These are phyloP conservation scores for Globisporangium nodosum DNA, from an alignment of 352 stramenopile species.

Conservation along the genomic window DNA sequence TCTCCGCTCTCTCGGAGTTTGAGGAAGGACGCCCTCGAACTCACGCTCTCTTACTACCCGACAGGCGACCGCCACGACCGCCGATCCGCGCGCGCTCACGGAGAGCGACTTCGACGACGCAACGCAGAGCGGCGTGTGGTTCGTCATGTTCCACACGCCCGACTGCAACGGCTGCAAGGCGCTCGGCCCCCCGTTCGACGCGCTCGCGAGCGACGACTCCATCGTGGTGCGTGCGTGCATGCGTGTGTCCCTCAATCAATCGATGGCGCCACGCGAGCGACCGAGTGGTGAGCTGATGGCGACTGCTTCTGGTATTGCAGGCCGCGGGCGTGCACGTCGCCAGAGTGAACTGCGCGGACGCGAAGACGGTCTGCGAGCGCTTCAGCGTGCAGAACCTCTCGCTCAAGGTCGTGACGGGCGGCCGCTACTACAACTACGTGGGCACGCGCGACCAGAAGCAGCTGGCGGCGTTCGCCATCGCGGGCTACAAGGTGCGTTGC, in stretches of 20 bases:
- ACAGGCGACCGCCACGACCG: slow-evolving; percentile 13
- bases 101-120: slow-evolving; percentile 52
- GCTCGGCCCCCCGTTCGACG: slow-evolving; percentile 54
- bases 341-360: slow-evolving; percentile 72
- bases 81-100: slow-evolving; percentile 24
- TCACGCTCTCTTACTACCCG: not conserved
- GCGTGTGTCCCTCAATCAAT: not conserved
- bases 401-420: slow-evolving; percentile 59
- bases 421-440: slow-evolving; percentile 67
- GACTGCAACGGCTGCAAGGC: slow-evolving; percentile 85
- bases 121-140: slow-evolving; percentile 50
- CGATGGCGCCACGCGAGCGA: too few relatives aligned
- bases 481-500: slow-evolving; percentile 52
- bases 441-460: slow-evolving; percentile 44
- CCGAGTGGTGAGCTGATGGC: not conserved
- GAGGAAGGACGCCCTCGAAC: not conserved
- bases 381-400: slow-evolving; percentile 77
- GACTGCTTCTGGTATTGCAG: slow-evolving; percentile 1
- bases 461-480: slow-evolving; percentile 45
- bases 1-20: not conserved
- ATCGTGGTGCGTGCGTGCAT: slow-evolving; percentile 17
- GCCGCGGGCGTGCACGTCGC: slow-evolving; percentile 37
- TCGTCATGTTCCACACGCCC: slow-evolving; percentile 80
- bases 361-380: slow-evolving; percentile 63
- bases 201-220: slow-evolving; percentile 31